Evolutionary conservation across 805 yeast genomes (phyloP), one percentile per base, ranked within the genome.

Genomic region (Yarrowia porcina): DNA sequence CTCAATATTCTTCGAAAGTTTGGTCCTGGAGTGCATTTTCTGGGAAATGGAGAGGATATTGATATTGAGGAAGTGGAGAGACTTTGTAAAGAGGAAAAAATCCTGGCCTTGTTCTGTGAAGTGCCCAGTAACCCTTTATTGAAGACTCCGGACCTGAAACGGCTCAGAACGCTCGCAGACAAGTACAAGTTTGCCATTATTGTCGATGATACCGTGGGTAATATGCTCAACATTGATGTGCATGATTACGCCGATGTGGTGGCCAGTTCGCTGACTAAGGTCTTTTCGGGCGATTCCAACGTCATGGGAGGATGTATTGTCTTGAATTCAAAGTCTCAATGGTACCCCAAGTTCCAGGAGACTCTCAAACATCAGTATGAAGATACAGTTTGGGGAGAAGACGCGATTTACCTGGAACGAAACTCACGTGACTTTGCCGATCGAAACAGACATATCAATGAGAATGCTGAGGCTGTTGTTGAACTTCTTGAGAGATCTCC

Each of bases 41-140:
- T 86, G 67, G 97, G 97, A 3, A 77, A 83, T 67, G 97, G 97
- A 20, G 96, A 90, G 69, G 87, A 84, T 64, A 80, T 78, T 23
- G 80, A 77, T 11, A 73, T 91, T 56, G 83, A 79, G 60, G 85
- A 85, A 59, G 74, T 94, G 41, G 94, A 90, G 70, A 68, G 68
- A 54, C 79, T 94, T 64, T 82, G 80, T 62, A 65, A 81, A 0
- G 91, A 91, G 17, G 86, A 83, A 13, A 82, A 80, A 64, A 84
- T 89, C n/a, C 72, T 89, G 67, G 89, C 89, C 0, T 80, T 94
- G 38, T 89, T 90, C 71, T 88, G 97, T 72, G 99, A 94, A 74
- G 87, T 96, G 65, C 99, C 99, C 1, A 88, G 97, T 0, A 92
- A 92, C 73, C 98, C 98, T n/a, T 77, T 92, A 65, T 77, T 96